These are phyloP conservation scores for Tetraselmis chui DNA, from an alignment of 139 green algal genomes.

Conservation along the genomic window DNA sequence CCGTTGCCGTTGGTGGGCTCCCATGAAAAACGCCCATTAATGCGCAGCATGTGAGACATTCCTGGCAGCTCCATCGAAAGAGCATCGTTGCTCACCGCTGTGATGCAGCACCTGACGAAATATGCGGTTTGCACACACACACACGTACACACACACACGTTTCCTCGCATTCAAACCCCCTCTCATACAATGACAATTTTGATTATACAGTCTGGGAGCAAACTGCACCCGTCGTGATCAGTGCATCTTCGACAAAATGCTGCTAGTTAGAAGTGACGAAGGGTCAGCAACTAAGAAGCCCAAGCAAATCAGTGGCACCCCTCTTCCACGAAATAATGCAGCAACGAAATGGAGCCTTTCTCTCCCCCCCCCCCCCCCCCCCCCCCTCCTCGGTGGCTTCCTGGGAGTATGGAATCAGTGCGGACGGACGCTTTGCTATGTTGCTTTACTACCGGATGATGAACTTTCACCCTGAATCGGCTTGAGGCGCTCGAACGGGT, in stretches of 20 bases:
- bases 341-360: no score
- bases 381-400: no score
- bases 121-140: no score
- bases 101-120: conserved; percentile 22
- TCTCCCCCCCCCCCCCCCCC: no score
- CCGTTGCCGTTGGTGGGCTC: neutral
- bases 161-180: neutral
- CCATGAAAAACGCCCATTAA: conserved; percentile 3
- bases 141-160: neutral
- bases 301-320: no score
- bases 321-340: no score
- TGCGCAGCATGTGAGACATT: conserved; percentile 16
- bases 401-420: neutral
- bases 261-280: no score
- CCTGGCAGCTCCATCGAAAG: conserved; percentile 6
- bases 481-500: neutral
- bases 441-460: neutral
- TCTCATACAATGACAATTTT: neutral
- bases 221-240: no score
- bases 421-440: neutral
- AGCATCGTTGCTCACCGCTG: conserved; percentile 5
- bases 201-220: neutral
- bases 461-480: no score
- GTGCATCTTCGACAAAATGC: no score
- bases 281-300: no score